Conservation (phyloP, 179 eudicot species). For the Vitellaria paradoxa region DNA sequence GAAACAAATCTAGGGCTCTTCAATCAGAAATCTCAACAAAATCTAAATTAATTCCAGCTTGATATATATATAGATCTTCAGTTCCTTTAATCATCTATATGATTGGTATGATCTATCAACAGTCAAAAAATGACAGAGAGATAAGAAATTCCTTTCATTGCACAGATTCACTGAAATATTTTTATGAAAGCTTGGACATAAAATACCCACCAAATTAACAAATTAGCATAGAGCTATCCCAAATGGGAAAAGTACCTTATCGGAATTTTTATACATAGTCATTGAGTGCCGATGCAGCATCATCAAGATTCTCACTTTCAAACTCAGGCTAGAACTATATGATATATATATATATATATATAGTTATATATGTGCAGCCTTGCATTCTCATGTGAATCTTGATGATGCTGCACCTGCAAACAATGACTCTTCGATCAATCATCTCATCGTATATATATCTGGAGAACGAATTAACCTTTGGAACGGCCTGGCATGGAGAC, state of each 20-base stretch:
- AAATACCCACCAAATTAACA: neutral
- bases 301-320: constrained; percentile 18
- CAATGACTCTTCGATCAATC: constrained; percentile 1
- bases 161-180: too few species aligned
- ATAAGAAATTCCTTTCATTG: neutral
- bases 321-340: neutral
- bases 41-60: neutral
- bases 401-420: constrained; percentile 17
- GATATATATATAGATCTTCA: neutral
- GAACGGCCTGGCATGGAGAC: too few species aligned
- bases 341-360: too few species aligned
- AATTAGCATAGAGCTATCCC: neutral
- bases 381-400: constrained; percentile 17
- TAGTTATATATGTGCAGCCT: neutral
- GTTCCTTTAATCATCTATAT: neutral
- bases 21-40: too few species aligned
- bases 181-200: neutral
- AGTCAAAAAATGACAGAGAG: neutral
- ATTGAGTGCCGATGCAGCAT: constrained; percentile 19
- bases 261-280: neutral
- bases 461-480: too few species aligned
- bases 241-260: neutral
- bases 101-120: neutral
- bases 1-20: too few species aligned
- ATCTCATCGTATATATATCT: neutral